Percentiles rank a stretch among this genome's conserved stretches.
Conservation (phyloP, 306 rosid genomes). For the Dalbergia oliveri region DNA sequence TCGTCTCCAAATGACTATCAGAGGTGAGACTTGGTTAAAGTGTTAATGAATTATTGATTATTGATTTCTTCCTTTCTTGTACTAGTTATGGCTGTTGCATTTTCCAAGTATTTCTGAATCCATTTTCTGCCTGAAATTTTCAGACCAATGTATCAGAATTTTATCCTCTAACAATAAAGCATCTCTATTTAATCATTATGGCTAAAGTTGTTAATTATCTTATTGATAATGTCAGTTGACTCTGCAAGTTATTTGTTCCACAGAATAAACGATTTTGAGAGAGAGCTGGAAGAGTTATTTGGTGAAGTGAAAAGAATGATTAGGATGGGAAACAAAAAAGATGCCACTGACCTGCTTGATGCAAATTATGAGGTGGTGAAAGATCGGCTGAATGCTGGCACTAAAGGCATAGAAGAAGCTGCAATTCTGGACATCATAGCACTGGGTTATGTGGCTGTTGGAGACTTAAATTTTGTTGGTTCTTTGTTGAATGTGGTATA, state of each 20-base stretch:
- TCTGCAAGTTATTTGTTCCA: constrained; percentile 39
- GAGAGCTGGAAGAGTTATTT: constrained; percentile 78
- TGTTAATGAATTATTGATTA: neutral
- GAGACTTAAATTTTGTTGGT: constrained; percentile 69
- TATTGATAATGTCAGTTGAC: constrained; percentile 47
- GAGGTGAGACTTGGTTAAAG: constrained; percentile 56
- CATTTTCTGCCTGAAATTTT: constrained; percentile 12
- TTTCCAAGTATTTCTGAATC: constrained; percentile 31
- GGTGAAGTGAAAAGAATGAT: constrained; percentile 81
- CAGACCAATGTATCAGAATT: neutral
- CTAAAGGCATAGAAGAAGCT: constrained; percentile 85
- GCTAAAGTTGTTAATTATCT: constrained; percentile 14
- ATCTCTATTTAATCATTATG: neutral
- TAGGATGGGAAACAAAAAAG: constrained; percentile 63
- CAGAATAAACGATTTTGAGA: constrained; percentile 57
- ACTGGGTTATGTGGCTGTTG: constrained; percentile 82
- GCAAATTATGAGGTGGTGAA: constrained; percentile 86
- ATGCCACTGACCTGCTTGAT: constrained; percentile 72
- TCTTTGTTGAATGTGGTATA: constrained; percentile 67
- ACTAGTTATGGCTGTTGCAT: constrained; percentile 20
- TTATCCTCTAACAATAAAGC: constrained; percentile 21
- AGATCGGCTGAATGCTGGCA: constrained; percentile 70
- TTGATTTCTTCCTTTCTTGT: constrained; percentile 4
- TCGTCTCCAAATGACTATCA: constrained; percentile 54
- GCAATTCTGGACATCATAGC: constrained; percentile 79